Evolutionary conservation across 441 rosid genomes (phyloP).

Genomic region (Gossypium gossypioides): DNA sequence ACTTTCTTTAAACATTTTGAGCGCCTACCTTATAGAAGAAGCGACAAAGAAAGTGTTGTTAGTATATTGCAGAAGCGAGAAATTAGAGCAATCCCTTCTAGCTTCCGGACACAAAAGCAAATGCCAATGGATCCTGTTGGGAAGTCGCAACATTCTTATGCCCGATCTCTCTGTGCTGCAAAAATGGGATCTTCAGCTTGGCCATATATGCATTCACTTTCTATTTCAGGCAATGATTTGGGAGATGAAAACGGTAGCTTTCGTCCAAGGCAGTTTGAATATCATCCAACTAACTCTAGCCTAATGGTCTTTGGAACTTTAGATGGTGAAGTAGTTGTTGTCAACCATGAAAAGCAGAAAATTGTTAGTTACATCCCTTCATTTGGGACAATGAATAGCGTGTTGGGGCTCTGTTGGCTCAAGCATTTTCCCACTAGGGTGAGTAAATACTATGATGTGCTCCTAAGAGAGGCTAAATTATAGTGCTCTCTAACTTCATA

Average conservation of each 20-base stretch:
- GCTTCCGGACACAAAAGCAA: conserved; percentile 17
- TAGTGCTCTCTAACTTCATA: conserved; percentile 4
- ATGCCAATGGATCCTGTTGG: conserved; percentile 26
- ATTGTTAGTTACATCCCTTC: conserved; percentile 63
- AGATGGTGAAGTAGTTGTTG: conserved; percentile 81
- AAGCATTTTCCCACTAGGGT: conserved; percentile 77
- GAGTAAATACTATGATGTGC: conserved; percentile 11
- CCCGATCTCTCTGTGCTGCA: conserved; percentile 76
- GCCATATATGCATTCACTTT: conserved; percentile 65
- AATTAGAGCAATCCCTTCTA: conserved; percentile 35
- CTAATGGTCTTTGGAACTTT: conserved; percentile 82
- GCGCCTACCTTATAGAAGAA: conserved; percentile 62
- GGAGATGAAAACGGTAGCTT: conserved; percentile 38
- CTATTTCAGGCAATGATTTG: conserved; percentile 29
- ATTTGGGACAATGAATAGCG: conserved; percentile 62
- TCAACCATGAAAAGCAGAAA: conserved; percentile 77
- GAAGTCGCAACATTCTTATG: conserved; percentile 45
- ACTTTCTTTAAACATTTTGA: conserved; percentile 60
- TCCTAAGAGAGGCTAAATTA: not conserved
- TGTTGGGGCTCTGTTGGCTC: conserved; percentile 95
- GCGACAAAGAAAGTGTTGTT: conserved; percentile 56
- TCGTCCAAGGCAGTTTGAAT: conserved; percentile 90
- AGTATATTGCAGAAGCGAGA: conserved; percentile 66
- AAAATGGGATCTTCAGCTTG: conserved; percentile 71
- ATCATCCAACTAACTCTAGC: conserved; percentile 67